Evolutionary conservation across 2,329 filamentous ascomycete genomes (phyloP).

Genomic region (Nemania serpens): DNA sequence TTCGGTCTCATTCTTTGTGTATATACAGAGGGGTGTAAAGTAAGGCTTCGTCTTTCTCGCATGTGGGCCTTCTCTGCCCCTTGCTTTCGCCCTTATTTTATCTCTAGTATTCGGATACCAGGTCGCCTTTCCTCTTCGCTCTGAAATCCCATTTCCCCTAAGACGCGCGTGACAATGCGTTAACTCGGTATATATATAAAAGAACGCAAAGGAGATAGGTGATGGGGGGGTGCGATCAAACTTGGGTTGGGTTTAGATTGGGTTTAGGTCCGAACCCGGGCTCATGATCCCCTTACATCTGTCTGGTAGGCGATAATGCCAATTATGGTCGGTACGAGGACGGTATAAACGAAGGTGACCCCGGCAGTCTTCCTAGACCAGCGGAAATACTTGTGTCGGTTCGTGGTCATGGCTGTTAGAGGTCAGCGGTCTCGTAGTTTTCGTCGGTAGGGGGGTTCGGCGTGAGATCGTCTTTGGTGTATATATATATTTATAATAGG

Average conservation of each 20-base stretch:
- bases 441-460: not conserved
- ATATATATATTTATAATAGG: too few relatives aligned
- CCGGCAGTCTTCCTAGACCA: conserved; percentile 85
- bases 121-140: conserved; percentile 86
- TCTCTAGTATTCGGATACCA: conserved; percentile 76
- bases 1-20: not conserved
- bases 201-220: not conserved
- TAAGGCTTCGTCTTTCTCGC: not conserved
- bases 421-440: not conserved
- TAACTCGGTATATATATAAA: not conserved
- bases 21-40: conserved; percentile 18
- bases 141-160: conserved; percentile 87
- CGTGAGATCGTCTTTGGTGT: not conserved
- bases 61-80: not conserved
- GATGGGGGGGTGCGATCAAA: not conserved
- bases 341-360: conserved; percentile 77
- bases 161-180: not conserved
- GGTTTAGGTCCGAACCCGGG: not conserved
- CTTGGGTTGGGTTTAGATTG: not conserved
- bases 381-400: conserved; percentile 93
- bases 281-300: conserved; percentile 70
- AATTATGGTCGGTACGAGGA: conserved; percentile 72
- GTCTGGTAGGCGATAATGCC: conserved; percentile 76
- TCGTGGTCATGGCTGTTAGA: conserved; percentile 73
- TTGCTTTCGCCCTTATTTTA: too few relatives aligned